Evolutionary conservation across 2,329 filamentous ascomycete species (phyloP), one percentile per base, ranked within the genome.

Genomic region (Aspergillus cejpii): DNA sequence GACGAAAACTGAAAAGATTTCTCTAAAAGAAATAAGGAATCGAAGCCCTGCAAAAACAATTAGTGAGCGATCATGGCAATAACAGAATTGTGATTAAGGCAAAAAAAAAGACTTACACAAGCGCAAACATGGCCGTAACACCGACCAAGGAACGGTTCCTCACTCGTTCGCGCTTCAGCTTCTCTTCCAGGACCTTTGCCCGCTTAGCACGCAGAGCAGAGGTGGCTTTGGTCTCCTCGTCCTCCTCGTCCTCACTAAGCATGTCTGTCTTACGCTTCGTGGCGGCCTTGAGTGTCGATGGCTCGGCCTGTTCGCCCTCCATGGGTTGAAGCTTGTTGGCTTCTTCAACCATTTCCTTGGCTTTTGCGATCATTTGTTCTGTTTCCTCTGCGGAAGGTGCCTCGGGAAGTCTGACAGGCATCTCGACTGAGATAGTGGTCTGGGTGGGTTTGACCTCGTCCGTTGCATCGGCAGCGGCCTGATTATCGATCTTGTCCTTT

Each of bases 81-180:
- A 12, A 12, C 19, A n/a, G 14, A 34, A 38, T 39, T 34, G 12
- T 11, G 5, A 24, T 8, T 8, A 24, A 24, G 23, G 8, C 23
- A 24, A 8, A 5, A 24, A 5, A 24, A 41, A 36, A 23, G 44
- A 84, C 89, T 73, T 79, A 97, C 92, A 90, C 90, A 66, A 96
- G 78, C 45, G 87, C 87, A 64, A 96, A 77, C 37, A 87, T 92
- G 46, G 88, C 88, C 51, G 84, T 87, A 42, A 97, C 79, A 47
- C 92, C 91, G 51, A 94, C 77, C 49, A 95, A 73, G 37, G 92
- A 88, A 62, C 89, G 81, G 67, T 83, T 87, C 70, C 87, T 84
- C 54, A 96, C 87, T 61, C 83, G 85, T 70, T 94, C 85, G 71
- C 88, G 90, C 67, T 84, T 84, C 55, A 94, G 66, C 67, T 92